phyloP scores from a whole-genome alignment of 495 filamentous ascomycete genomes.

The Glarea lozoyensis region DNA sequence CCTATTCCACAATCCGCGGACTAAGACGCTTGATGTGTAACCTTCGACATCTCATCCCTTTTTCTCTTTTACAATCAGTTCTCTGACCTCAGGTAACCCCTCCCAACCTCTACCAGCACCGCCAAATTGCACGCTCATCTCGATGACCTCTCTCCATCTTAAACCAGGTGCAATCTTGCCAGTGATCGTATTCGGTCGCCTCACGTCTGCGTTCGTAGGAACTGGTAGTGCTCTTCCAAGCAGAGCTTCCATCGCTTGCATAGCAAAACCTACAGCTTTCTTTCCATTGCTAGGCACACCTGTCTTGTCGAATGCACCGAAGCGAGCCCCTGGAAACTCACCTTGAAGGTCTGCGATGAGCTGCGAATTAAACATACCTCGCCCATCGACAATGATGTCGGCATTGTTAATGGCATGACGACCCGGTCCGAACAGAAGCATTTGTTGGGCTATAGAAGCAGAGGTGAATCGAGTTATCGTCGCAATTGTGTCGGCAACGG shows the following conservation, averaged over 20 bases:
- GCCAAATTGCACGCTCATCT: slow-evolving; percentile 22
- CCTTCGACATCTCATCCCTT: too few relatives aligned
- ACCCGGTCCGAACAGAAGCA: slow-evolving; percentile 20
- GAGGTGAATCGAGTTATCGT: slow-evolving; percentile 22
- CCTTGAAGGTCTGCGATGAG: slow-evolving; percentile 18
- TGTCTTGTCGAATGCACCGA: slow-evolving; percentile 19
- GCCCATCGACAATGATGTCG: slow-evolving; percentile 20
- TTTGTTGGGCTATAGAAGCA: slow-evolving; percentile 20
- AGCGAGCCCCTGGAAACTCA: slow-evolving; percentile 17
- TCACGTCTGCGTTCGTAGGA: slow-evolving; percentile 21
- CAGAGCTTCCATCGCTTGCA: slow-evolving; percentile 23
- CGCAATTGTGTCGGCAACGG: slow-evolving; percentile 18
- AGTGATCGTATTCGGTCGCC: slow-evolving; percentile 22
- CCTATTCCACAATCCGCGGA: too few relatives aligned
- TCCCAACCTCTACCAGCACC: slow-evolving; percentile 22
- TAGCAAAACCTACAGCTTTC: slow-evolving; percentile 22
- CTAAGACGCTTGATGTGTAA: too few relatives aligned
- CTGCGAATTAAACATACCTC: slow-evolving; percentile 20
- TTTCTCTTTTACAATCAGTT: slow-evolving; percentile 23
- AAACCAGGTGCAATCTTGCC: slow-evolving; percentile 21
- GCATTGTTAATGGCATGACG: slow-evolving; percentile 20
- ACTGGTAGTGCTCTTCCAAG: slow-evolving; percentile 20
- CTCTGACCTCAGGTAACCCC: slow-evolving; percentile 21
- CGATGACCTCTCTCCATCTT: slow-evolving; percentile 21
- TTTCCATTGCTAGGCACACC: slow-evolving; percentile 22